phyloP scores from a whole-genome alignment of 108 stramenopile genomes.

The Pseudonitzschia delicatissima region DNA sequence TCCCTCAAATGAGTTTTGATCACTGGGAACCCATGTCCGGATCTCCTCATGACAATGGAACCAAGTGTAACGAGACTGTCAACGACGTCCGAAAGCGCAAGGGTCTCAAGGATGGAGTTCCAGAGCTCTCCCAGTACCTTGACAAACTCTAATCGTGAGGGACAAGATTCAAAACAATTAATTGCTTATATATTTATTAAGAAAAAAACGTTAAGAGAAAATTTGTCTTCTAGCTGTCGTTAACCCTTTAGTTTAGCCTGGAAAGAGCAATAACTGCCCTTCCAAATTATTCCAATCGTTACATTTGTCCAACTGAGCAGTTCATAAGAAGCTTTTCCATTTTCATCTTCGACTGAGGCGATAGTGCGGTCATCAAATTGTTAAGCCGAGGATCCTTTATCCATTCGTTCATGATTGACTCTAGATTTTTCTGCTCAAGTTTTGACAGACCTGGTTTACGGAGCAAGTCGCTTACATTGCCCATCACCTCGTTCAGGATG shows the following conservation, averaged over 20 bases:
- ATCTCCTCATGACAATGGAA: conserved; percentile 82
- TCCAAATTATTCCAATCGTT: no score
- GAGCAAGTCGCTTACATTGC: not conserved
- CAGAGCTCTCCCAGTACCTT: conserved; percentile 93
- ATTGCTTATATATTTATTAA: no score
- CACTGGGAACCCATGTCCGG: conserved; percentile 98
- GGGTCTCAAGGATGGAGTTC: conserved; percentile 94
- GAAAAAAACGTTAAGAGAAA: not conserved
- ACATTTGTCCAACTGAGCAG: not conserved
- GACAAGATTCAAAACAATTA: not conserved
- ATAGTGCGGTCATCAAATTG: not conserved
- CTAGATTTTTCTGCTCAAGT: conserved; percentile 5
- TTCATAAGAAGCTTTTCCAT: not conserved
- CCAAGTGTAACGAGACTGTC: conserved; percentile 89
- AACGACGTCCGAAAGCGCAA: conserved; percentile 93
- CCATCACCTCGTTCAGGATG: not conserved
- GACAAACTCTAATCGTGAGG: conserved; percentile 95
- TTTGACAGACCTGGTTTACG: not conserved
- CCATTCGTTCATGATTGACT: not conserved
- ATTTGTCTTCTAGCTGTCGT: no score
- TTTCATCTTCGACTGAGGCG: not conserved
- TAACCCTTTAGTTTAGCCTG: not conserved
- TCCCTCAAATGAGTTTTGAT: conserved; percentile 99
- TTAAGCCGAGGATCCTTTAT: not conserved
- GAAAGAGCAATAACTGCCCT: no score